Percentiles rank a stretch among this genome's conserved stretches.
These are phyloP conservation scores for Melampsora americana DNA, from an alignment of 1,284 basidiomycete species.

Conservation along the genomic window DNA sequence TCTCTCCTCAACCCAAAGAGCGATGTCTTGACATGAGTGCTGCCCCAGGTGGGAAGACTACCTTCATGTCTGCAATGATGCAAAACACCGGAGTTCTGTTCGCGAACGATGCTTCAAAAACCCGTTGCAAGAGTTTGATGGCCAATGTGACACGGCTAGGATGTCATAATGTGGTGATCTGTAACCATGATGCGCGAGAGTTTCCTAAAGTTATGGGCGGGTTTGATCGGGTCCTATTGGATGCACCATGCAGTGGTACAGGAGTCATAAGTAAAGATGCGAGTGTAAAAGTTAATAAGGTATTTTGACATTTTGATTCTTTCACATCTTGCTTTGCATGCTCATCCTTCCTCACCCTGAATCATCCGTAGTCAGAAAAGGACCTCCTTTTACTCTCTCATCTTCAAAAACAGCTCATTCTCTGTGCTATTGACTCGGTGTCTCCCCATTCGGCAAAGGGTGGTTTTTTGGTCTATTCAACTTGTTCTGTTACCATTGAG, in stretches of 20 bases:
- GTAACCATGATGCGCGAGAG: slow-evolving; percentile 94
- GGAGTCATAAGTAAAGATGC: slow-evolving; percentile 98
- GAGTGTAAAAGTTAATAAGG: slow-evolving; percentile 94
- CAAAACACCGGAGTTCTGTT: slow-evolving; percentile 98
- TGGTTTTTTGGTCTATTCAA: slow-evolving; percentile 95
- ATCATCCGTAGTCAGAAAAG: slow-evolving; percentile 65
- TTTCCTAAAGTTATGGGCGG: slow-evolving; percentile 99
- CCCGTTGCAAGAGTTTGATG: slow-evolving; percentile 88
- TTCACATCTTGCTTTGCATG: background rate
- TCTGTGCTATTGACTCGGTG: slow-evolving; percentile 96
- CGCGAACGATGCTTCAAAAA: slow-evolving; percentile 95
- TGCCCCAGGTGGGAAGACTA: slow-evolving; percentile 95
- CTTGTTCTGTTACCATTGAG: slow-evolving; percentile 95
- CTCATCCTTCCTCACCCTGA: background rate
- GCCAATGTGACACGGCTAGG: slow-evolving; percentile 96
- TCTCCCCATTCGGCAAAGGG: slow-evolving; percentile 83
- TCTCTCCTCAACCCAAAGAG: slow-evolving; percentile 87
- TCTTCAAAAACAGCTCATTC: slow-evolving; percentile 95
- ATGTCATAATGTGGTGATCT: slow-evolving; percentile 96
- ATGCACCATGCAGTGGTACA: slow-evolving; percentile 96
- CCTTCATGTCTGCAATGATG: slow-evolving; percentile 90
- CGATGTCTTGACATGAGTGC: slow-evolving; percentile 98
- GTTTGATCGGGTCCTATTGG: slow-evolving; percentile 91
- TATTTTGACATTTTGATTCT: background rate
- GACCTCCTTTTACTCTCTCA: slow-evolving; percentile 93